Evolutionary conservation across 2,329 filamentous ascomycete species (phyloP).

Genomic region (Aspergillus texensis): DNA sequence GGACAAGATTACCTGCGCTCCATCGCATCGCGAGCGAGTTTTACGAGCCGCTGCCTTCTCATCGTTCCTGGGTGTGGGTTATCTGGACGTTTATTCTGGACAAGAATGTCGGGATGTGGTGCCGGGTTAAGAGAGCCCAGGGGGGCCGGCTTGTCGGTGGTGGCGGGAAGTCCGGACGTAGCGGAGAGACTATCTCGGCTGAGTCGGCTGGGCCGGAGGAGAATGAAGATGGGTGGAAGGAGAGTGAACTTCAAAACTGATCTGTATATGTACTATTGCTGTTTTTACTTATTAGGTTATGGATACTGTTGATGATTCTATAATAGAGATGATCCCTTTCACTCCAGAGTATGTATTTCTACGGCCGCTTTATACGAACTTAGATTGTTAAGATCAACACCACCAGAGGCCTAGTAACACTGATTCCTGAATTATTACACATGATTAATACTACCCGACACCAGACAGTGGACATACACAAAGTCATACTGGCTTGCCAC

Average conservation of each 20-base stretch:
- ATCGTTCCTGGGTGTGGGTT: conserved; percentile 88
- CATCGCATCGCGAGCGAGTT: conserved; percentile 85
- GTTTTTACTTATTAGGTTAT: not conserved
- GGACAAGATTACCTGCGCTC: conserved; percentile 80
- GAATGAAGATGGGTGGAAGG: conserved; percentile 63
- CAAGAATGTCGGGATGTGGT: conserved; percentile 83
- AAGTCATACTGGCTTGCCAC: not conserved
- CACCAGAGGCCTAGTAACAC: no score
- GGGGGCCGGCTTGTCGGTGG: conserved; percentile 65
- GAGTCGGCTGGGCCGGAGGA: conserved; percentile 50
- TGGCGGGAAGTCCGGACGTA: conserved; percentile 35
- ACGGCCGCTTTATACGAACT: no score
- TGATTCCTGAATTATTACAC: no score
- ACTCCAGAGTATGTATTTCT: no score
- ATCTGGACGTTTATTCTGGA: conserved; percentile 97
- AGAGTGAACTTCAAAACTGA: conserved; percentile 68
- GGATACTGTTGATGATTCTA: not conserved
- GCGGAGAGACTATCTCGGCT: conserved; percentile 48
- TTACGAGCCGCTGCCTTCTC: conserved; percentile 82
- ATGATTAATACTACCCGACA: no score
- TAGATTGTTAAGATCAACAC: no score
- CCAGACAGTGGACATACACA: no score
- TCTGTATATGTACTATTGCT: not conserved
- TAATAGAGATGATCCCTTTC: conserved; percentile 9
- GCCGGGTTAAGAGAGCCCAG: conserved; percentile 87